phyloP scores from a whole-genome alignment of 306 rosid species.

The Dicorynia guianensis region DNA sequence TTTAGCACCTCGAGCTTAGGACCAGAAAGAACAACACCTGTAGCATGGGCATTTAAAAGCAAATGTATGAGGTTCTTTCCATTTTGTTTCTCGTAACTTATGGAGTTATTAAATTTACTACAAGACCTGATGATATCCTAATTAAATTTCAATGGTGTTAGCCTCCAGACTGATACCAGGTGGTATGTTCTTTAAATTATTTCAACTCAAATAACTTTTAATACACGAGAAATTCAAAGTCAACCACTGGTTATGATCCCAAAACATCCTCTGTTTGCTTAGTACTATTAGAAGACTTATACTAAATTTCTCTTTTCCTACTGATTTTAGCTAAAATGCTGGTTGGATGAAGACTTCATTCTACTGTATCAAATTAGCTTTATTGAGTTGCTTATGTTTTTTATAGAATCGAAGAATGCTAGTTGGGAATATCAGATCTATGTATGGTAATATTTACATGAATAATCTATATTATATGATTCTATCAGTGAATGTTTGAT shows the following conservation, averaged over 20 bases:
- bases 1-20: slow-evolving; percentile 6
- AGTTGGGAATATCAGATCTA: not conserved
- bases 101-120: not conserved
- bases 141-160: not conserved
- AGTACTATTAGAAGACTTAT: not conserved
- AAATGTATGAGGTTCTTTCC: not conserved
- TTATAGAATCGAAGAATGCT: not conserved
- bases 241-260: slow-evolving; percentile 6
- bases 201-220: not conserved
- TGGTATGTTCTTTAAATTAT: slow-evolving; percentile 25
- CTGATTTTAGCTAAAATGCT: not conserved
- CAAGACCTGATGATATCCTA: not conserved
- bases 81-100: not conserved
- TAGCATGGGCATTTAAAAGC: slow-evolving; percentile 11
- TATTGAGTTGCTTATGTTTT: not conserved
- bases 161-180: not conserved
- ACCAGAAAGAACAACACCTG: not conserved
- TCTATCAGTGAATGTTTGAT: not conserved
- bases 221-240: not conserved
- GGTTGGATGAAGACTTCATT: not conserved
- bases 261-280: not conserved
- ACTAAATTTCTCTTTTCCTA: not conserved
- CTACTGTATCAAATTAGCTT: slow-evolving; percentile 15
- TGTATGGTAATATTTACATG: not conserved
- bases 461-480: not conserved